Percentiles rank a stretch among this genome's conserved stretches.
phyloP scores from a whole-genome alignment of 2,329 filamentous ascomycete species.

The Stagonosporopsis vannaccii region DNA sequence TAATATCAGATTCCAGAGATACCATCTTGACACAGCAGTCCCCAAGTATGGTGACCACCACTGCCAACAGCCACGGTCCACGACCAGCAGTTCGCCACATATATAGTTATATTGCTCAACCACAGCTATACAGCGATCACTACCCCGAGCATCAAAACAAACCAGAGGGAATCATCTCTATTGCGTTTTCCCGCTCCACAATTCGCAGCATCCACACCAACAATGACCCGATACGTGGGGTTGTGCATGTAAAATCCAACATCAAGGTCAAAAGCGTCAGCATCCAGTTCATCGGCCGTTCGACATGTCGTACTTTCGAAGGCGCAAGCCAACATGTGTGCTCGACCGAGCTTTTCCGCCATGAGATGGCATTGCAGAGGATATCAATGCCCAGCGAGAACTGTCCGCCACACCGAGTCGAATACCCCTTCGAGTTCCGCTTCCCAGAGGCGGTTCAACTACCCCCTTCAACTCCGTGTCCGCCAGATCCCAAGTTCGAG shows the following conservation, averaged over 20 bases:
- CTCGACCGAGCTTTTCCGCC: constrained; percentile 22
- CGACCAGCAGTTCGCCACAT: constrained; percentile 19
- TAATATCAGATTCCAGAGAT: not conserved
- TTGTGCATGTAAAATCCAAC: constrained; percentile 25
- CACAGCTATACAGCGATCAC: constrained; percentile 29
- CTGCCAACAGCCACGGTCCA: not conserved
- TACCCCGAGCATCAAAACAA: constrained; percentile 28
- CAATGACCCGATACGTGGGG: constrained; percentile 30
- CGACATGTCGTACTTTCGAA: constrained; percentile 26
- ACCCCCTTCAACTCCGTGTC: constrained; percentile 17
- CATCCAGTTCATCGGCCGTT: constrained; percentile 27
- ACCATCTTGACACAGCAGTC: not conserved
- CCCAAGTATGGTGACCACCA: not conserved
- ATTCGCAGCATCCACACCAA: constrained; percentile 29
- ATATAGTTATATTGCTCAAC: constrained; percentile 26
- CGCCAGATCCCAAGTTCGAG: constrained; percentile 21
- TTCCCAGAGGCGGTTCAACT: constrained; percentile 28
- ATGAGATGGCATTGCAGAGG: constrained; percentile 16
- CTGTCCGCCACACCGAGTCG: constrained; percentile 24
- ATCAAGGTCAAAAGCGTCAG: constrained; percentile 24
- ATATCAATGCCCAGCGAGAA: constrained; percentile 20
- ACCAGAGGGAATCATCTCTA: constrained; percentile 25
- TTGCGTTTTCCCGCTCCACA: constrained; percentile 26
- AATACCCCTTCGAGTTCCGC: constrained; percentile 34
- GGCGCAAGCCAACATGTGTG: constrained; percentile 24